Conservation (phyloP, 2,329 filamentous ascomycete species). For the Arthroderma uncinatum region DNA sequence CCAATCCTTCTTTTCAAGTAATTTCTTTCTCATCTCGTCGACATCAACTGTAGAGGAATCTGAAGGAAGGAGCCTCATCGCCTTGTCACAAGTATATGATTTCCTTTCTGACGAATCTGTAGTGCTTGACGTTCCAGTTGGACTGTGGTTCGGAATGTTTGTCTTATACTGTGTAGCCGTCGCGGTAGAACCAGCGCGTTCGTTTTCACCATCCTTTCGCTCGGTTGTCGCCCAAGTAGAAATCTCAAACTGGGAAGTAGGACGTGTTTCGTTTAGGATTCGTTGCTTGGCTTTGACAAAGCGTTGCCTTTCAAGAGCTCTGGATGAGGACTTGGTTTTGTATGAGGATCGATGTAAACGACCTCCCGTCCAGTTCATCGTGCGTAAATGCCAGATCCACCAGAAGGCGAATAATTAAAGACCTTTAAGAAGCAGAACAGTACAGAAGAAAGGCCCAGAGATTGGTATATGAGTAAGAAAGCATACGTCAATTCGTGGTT, state of each 20-base stretch:
- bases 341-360: slow-evolving; percentile 32
- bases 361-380: slow-evolving; percentile 39
- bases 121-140: neutral
- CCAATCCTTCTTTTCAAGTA: slow-evolving; percentile 31
- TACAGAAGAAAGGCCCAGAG: neutral
- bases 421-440: neutral
- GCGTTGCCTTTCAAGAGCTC: slow-evolving; percentile 24
- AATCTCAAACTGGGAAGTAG: neutral
- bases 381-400: neutral
- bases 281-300: slow-evolving; percentile 23
- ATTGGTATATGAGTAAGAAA: neutral
- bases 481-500: neutral
- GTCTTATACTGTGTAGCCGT: neutral
- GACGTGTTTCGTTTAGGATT: neutral
- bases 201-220: neutral
- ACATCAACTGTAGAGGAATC: neutral
- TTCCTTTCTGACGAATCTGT: neutral
- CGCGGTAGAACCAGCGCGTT: neutral
- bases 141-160: neutral
- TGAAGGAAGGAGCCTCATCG: neutral
- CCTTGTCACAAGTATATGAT: neutral
- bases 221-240: neutral
- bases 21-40: slow-evolving; percentile 10
- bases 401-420: neutral
- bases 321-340: slow-evolving; percentile 19